Evolutionary conservation across 441 rosid genomes (phyloP).

Genomic region (Omphalea diandra): DNA sequence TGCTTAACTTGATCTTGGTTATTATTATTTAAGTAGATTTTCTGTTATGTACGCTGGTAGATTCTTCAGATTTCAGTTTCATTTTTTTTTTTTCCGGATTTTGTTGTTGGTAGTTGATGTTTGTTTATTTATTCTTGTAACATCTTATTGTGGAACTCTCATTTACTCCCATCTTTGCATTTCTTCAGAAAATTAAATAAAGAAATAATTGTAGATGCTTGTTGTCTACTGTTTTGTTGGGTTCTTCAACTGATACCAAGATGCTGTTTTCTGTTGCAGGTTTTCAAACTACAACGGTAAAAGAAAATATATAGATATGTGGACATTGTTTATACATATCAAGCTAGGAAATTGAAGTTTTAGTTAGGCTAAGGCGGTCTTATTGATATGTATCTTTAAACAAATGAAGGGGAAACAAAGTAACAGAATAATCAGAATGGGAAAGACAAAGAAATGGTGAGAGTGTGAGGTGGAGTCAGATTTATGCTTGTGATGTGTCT

Average conservation of each 20-base stretch:
- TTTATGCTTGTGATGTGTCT: constrained; percentile 52
- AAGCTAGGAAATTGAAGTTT: constrained; percentile 65
- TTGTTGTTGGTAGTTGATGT: constrained; percentile 46
- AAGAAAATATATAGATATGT: constrained; percentile 22
- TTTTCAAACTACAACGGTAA: constrained; percentile 54
- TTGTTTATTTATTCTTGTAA: constrained; percentile 36
- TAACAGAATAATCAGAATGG: constrained; percentile 32
- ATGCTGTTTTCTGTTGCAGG: constrained; percentile 91
- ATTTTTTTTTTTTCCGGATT: constrained; percentile 40
- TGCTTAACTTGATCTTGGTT: constrained; percentile 20
- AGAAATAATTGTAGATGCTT: constrained; percentile 52
- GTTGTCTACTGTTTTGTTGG: constrained; percentile 72
- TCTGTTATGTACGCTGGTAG: constrained; percentile 38
- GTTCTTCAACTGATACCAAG: constrained; percentile 68
- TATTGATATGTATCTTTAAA: constrained; percentile 38
- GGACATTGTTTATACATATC: constrained; percentile 29
- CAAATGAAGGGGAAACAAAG: constrained; percentile 28
- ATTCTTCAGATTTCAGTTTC: constrained; percentile 49
- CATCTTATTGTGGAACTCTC: constrained; percentile 26
- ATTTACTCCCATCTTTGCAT: constrained; percentile 28
- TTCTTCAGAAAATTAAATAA: background rate
- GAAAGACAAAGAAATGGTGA: constrained; percentile 35
- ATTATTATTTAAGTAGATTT: constrained; percentile 34
- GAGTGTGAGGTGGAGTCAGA: constrained; percentile 53
- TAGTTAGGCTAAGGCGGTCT: constrained; percentile 31